Evolutionary conservation across 192 early-diverging fungal genomes (phyloP), one percentile per base, ranked within the genome.

Genomic region (Backusella mclennaniae): DNA sequence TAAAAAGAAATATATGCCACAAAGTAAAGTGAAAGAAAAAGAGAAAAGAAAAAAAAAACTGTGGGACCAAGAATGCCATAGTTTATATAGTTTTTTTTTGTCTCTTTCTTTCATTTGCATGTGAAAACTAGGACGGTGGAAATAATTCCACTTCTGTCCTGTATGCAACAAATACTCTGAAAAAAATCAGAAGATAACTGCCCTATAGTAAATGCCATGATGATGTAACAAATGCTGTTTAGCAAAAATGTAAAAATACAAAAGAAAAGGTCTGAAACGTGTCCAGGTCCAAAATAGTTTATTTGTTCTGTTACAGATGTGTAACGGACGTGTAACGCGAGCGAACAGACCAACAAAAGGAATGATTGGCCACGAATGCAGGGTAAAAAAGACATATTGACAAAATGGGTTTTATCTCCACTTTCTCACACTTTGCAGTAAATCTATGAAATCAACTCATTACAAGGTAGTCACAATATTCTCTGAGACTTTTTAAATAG

Each of bases 381-480:
- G 56, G 56, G 56, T 63, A 26, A 29, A 63, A 33, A 63, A 63
- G 56, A 63, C 56, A 63, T 59, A 7, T 63, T 63, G 56, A 29
- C 26, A 63, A 63, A 63, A 29, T 63, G 26, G 23, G 56, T 23
- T 63, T 63, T 63, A 63, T 63, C 56, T 63, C 56, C 23, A 14
- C 56, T 63, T 63, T 63, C 56, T 63, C 56, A 63, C 56, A 63
- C 56, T 63, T 63, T 63, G 56, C 56, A 63, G 56, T 63, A 63
- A 14, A 63, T 63, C 23, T 63, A 63, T 63, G 21, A 63, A 63
- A 63, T 23, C 53, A 59, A 63, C 26, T 63, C 9, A 23, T 26
- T 63, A 63, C 56, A 63, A 63, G 26, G 12, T 63, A 63, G 56
- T 63, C 56, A 63, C 56, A 63, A 63, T 63, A 63, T 29, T 63